A percentile compares a stretch with the other conserved stretches of the same genome.
Conservation (phyloP, 2,329 filamentous ascomycete genomes). For the Fusarium tuaranense region DNA sequence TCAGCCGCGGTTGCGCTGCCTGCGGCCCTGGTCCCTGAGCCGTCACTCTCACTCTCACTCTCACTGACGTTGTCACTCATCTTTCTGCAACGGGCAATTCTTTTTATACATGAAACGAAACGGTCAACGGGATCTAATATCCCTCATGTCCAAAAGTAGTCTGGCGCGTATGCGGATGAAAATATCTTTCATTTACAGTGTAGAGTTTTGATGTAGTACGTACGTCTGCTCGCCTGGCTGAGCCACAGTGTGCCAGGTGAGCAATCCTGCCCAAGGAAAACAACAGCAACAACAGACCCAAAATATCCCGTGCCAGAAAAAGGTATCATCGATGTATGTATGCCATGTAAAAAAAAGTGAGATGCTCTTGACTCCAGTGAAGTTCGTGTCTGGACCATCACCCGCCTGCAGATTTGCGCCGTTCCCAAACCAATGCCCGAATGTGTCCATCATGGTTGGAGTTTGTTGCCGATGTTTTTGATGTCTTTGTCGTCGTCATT, state of each 20-base stretch:
- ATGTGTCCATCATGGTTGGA: slow-evolving; percentile 29
- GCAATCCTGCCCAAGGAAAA: slow-evolving; percentile 15
- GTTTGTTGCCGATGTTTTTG: slow-evolving; percentile 26
- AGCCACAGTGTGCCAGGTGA: slow-evolving; percentile 9
- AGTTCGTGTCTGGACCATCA: slow-evolving; percentile 34
- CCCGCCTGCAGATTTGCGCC: slow-evolving; percentile 41
- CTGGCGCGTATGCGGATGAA: background rate
- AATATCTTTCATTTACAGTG: slow-evolving; percentile 24
- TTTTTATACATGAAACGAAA: background rate
- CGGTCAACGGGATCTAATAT: background rate
- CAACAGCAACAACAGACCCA: slow-evolving; percentile 11
- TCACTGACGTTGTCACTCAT: background rate
- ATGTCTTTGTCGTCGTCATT: slow-evolving; percentile 40
- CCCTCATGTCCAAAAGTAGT: background rate
- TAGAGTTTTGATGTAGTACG: slow-evolving; percentile 8
- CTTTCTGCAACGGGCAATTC: background rate
- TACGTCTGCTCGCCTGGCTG: slow-evolving; percentile 6
- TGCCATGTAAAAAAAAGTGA: slow-evolving; percentile 35
- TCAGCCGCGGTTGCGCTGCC: background rate
- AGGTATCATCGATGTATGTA: slow-evolving; percentile 42
- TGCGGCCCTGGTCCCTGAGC: background rate
- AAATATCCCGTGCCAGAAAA: slow-evolving; percentile 31
- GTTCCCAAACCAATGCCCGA: slow-evolving; percentile 27
- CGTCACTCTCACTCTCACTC: background rate
- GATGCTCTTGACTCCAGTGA: slow-evolving; percentile 40